A percentile compares a stretch with the other conserved stretches of the same genome.
Conservation (phyloP, 2,329 filamentous ascomycete species). For the Venturia effusa region DNA sequence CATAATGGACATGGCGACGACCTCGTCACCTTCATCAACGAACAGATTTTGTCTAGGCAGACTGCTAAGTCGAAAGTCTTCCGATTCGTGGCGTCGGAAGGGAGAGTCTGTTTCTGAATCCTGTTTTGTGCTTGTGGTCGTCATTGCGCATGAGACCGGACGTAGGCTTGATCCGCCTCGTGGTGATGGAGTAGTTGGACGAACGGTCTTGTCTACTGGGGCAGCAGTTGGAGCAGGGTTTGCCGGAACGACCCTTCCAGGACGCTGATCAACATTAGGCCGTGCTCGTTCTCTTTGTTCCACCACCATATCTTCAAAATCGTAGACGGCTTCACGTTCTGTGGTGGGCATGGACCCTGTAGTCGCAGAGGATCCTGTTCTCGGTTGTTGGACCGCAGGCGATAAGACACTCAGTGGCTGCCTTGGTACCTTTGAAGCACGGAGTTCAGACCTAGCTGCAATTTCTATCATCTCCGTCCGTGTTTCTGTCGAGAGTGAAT, state of each 20-base stretch:
- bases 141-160: background rate
- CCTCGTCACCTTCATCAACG: slow-evolving; percentile 14
- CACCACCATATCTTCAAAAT: background rate
- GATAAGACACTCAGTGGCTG: background rate
- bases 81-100: background rate
- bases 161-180: background rate
- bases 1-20: slow-evolving; percentile 4
- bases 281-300: background rate
- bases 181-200: background rate
- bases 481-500: background rate
- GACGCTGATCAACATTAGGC: background rate
- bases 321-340: background rate
- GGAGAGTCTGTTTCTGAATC: background rate
- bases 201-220: background rate
- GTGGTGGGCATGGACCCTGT: background rate
- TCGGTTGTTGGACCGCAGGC: background rate
- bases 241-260: background rate
- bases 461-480: background rate
- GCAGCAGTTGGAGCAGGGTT: background rate
- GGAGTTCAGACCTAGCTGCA: background rate
- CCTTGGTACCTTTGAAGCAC: background rate
- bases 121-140: background rate
- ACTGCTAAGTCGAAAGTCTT: slow-evolving; percentile 19
- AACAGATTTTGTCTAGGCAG: slow-evolving; percentile 22
- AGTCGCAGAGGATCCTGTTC: background rate